Conservation (phyloP, 2,329 filamentous ascomycete species). For the Berkeleyomyces basicola region DNA sequence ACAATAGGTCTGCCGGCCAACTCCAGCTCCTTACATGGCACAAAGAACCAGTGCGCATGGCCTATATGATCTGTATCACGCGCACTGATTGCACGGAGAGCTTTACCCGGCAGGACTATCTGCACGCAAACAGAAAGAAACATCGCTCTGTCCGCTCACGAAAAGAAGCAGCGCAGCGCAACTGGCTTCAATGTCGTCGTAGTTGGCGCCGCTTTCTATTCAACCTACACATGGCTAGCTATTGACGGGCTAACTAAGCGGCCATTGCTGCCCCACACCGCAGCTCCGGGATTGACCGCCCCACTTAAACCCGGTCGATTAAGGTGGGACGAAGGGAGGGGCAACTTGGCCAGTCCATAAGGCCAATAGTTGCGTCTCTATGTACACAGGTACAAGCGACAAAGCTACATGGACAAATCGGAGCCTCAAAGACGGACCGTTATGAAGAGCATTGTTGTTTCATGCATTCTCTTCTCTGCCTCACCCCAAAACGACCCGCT, state of each 20-base stretch:
- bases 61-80: background rate
- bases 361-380: no score
- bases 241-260: background rate
- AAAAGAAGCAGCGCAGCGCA: no score
- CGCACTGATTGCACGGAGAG: background rate
- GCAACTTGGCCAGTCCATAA: background rate
- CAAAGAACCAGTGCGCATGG: background rate
- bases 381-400: background rate
- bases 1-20: background rate
- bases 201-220: no score
- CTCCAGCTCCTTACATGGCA: background rate
- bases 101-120: background rate
- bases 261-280: background rate
- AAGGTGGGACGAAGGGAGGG: background rate
- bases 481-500: background rate
- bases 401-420: background rate
- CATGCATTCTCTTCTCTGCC: background rate
- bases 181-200: no score
- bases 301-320: conserved; percentile 1
- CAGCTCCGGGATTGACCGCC: background rate
- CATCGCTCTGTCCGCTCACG: no score
- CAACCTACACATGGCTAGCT: no score
- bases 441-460: background rate
- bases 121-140: background rate
- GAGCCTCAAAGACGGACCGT: background rate